Percentiles rank a stretch among this genome's conserved stretches.
phyloP scores from a whole-genome alignment of 495 filamentous ascomycete genomes.

The Penicillium cosmopolitanum region DNA sequence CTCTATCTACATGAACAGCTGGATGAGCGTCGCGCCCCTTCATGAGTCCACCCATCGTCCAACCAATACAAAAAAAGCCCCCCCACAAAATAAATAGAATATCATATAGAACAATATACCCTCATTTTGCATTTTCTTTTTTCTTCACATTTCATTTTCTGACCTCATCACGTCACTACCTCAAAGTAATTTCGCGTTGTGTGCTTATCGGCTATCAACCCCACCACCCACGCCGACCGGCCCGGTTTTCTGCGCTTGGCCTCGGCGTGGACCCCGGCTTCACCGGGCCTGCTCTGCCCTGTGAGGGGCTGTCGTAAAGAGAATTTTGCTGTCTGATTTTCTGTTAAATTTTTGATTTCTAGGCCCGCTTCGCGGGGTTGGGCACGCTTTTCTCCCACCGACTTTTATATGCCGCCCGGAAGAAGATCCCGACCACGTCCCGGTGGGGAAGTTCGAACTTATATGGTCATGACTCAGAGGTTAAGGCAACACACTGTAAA shows the following conservation, averaged over 20 bases:
- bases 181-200: slow-evolving; percentile 10
- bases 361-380: background rate
- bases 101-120: slow-evolving; percentile 35
- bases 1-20: slow-evolving; percentile 38
- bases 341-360: background rate
- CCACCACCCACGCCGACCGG: slow-evolving; percentile 18
- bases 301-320: background rate
- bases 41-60: slow-evolving; percentile 15
- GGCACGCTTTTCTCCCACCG: background rate
- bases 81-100: slow-evolving; percentile 15
- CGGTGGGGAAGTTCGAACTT: background rate
- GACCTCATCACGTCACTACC: background rate
- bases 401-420: background rate
- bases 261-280: slow-evolving; percentile 10
- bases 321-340: no score
- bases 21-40: slow-evolving; percentile 19
- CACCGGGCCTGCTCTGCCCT: background rate
- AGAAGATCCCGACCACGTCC: background rate
- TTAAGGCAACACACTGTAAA: background rate
- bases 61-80: slow-evolving; percentile 3
- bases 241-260: slow-evolving; percentile 23
- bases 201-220: slow-evolving; percentile 22
- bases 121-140: slow-evolving; percentile 16
- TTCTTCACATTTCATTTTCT: slow-evolving; percentile 1
- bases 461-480: background rate